These are phyloP conservation scores for Oxytropis ochrocephala DNA, from an alignment of 306 rosid genomes.

Conservation along the genomic window DNA sequence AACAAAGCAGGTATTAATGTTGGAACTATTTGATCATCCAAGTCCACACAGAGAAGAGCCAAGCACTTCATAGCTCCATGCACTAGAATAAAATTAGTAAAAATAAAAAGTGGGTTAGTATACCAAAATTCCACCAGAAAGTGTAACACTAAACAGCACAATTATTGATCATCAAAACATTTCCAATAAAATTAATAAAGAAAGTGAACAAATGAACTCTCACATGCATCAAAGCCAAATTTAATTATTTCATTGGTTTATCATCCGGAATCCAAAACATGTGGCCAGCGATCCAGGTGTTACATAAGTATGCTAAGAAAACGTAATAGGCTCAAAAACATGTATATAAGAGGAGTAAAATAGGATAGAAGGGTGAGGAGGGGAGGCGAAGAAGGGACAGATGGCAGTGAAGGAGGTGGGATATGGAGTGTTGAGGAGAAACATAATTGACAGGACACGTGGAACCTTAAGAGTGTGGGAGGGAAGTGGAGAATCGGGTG, in stretches of 20 bases:
- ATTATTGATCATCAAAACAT: not conserved
- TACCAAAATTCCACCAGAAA: slow-evolving; percentile 13
- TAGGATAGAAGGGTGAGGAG: too few relatives aligned
- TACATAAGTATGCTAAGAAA: not conserved
- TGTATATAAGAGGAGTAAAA: too few relatives aligned
- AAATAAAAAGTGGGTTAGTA: slow-evolving; percentile 15
- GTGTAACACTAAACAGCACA: not conserved
- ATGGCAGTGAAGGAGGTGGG: too few relatives aligned
- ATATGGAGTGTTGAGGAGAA: too few relatives aligned
- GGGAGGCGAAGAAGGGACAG: too few relatives aligned
- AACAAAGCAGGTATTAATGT: slow-evolving; percentile 65
- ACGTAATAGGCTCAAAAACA: too few relatives aligned
- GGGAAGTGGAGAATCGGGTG: too few relatives aligned
- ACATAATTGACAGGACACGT: too few relatives aligned
- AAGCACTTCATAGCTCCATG: slow-evolving; percentile 94
- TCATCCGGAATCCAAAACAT: not conserved
- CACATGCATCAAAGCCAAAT: not conserved
- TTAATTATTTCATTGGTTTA: not conserved
- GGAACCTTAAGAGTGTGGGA: too few relatives aligned
- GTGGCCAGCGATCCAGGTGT: not conserved
- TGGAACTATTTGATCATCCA: slow-evolving; percentile 82
- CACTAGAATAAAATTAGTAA: slow-evolving; percentile 37
- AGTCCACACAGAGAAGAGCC: slow-evolving; percentile 81
- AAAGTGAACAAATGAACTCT: slow-evolving; percentile 3
- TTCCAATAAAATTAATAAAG: not conserved